phyloP scores from a whole-genome alignment of 2,329 filamentous ascomycete genomes.

The Colletotrichum sp. region DNA sequence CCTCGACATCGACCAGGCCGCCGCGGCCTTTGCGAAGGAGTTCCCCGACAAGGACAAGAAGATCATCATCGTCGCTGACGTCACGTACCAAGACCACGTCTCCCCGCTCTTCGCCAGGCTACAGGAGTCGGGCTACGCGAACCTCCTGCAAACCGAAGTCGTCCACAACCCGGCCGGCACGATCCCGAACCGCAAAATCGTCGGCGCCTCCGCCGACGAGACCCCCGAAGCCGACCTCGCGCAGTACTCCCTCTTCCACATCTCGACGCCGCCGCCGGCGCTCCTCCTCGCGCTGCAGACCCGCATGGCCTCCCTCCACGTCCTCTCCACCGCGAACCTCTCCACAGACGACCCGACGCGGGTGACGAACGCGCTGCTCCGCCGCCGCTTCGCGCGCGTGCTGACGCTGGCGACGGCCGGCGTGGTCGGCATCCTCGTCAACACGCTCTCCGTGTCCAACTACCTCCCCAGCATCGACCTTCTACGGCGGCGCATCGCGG shows the following conservation, averaged over 20 bases:
- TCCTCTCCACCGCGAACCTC: slow-evolving; percentile 72
- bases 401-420: slow-evolving; percentile 80
- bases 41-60: slow-evolving; percentile 69
- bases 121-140: slow-evolving; percentile 67
- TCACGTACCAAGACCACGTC: slow-evolving; percentile 84
- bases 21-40: slow-evolving; percentile 67
- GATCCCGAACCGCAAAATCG: slow-evolving; percentile 82
- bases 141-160: slow-evolving; percentile 73
- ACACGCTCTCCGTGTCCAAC: slow-evolving; percentile 90
- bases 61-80: slow-evolving; percentile 85
- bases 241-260: slow-evolving; percentile 81
- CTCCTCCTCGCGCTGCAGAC: slow-evolving; percentile 88
- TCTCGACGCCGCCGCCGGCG: slow-evolving; percentile 79
- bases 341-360: slow-evolving; percentile 47
- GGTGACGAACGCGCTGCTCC: slow-evolving; percentile 63
- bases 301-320: slow-evolving; percentile 78
- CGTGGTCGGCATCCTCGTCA: slow-evolving; percentile 93
- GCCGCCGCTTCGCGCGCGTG: slow-evolving; percentile 87
- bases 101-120: slow-evolving; percentile 60
- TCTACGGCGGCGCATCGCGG: slow-evolving; percentile 74
- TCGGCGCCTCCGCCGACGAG: slow-evolving; percentile 27
- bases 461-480: slow-evolving; percentile 82
- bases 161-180: slow-evolving; percentile 78
- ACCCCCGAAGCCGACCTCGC: slow-evolving; percentile 50
- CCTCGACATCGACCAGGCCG: slow-evolving; percentile 63